Conservation (phyloP, 2,329 filamentous ascomycete species). For the Botrytis galanthina region DNA sequence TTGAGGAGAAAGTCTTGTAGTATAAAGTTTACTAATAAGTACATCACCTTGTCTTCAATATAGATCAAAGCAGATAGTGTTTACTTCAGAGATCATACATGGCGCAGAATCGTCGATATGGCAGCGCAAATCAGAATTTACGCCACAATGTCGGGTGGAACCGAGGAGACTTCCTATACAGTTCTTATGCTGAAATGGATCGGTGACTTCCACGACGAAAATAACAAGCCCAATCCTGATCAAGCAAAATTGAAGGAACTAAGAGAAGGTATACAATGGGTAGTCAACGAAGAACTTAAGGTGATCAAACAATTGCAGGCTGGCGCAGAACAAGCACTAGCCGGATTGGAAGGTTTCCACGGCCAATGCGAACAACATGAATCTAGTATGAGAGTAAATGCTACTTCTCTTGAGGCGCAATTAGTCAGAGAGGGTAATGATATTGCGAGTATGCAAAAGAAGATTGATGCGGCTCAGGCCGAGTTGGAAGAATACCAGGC, state of each 20-base stretch:
- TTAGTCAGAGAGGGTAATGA: not conserved
- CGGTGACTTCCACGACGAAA: not conserved
- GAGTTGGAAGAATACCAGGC: not conserved
- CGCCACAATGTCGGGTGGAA: constrained; percentile 10
- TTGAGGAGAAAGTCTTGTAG: not conserved
- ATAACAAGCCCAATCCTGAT: not conserved
- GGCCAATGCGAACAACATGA: not conserved
- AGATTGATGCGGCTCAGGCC: not conserved
- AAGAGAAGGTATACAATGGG: not conserved
- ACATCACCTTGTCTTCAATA: not conserved
- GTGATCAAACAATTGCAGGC: not conserved
- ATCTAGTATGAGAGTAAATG: not conserved
- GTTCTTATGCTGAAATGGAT: constrained; percentile 10
- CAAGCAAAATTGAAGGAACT: not conserved
- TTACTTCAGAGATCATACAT: constrained; percentile 5
- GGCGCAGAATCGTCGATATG: constrained; percentile 1
- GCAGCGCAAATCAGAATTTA: constrained; percentile 6
- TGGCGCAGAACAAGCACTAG: not conserved
- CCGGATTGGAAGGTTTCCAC: not conserved
- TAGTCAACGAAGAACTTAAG: constrained; percentile 4
- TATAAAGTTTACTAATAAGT: not conserved
- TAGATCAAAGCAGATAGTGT: constrained; percentile 1
- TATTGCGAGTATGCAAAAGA: constrained; percentile 6
- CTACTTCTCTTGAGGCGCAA: not conserved
- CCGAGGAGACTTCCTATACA: not conserved